Base-by-base conservation (phyloP, 2,329 filamentous ascomycete genomes). In the Trichophyton equinum region DNA sequence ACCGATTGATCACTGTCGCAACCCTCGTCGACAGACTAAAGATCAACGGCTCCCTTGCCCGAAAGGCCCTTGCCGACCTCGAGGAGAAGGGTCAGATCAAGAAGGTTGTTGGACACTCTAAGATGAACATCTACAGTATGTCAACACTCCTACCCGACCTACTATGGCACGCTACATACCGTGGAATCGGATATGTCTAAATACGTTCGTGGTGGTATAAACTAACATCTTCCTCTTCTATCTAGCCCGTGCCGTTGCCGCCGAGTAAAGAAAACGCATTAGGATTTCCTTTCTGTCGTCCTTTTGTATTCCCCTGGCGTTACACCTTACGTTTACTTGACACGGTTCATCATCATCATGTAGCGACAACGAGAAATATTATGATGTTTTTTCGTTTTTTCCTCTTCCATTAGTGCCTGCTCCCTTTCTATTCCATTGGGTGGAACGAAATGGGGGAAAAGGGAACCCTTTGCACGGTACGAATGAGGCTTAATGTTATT, bases 31-130 rank as follows among this genome's bases (percentile, higher is more conserved):
- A 99, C 82, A 87, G 94, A 80, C 86, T 99, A 80, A 99, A 99
- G 91, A 95, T 99, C 85, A 99, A 99, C 84, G 95, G 94, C 76
- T 96, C 90, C 72, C 83, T 99, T 75, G 94, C 94, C 70, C 87
- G 94, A 75, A 82, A 84, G 81, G 92, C 89, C 79, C 82, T 97
- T 70, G 82, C 82, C 76, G 92, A 97, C 76, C 84, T 97, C 72
- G 92, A 97, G 87, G 90, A 95, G 84, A 94, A 91, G 85, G 94
- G 92, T 73, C 85, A 90, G 79, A 99, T 99, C 83, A 96, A 94
- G 87, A 92, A 95, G 80, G 84, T 99, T 73, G 90, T 97, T 69
- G 85, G 85, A 70, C 95, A 99, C 85, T 92, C 87, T 82, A 94
- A 91, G 84, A 87, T 96, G 85, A 89, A 87, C 84, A 95, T 99